These are phyloP conservation scores for Phytophthora citricola DNA, from an alignment of 352 stramenopile genomes.

Conservation along the genomic window DNA sequence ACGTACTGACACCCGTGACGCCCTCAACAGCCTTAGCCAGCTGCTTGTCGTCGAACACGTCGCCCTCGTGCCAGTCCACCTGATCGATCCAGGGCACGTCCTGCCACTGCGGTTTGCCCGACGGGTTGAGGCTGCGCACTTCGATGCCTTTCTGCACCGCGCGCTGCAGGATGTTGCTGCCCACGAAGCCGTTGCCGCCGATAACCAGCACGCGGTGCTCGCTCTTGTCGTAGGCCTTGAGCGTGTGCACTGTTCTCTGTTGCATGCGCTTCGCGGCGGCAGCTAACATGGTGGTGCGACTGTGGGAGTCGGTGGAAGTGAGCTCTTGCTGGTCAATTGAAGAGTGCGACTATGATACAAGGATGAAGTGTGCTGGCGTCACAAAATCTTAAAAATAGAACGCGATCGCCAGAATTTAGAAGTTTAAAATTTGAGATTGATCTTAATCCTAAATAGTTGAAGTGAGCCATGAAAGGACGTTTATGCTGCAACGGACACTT, in stretches of 20 bases:
- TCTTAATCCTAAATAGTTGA: too few relatives aligned
- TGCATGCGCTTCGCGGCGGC: conserved; percentile 32
- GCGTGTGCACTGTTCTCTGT: conserved; percentile 33
- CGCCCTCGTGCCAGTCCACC: conserved; percentile 89
- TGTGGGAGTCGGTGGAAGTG: background rate
- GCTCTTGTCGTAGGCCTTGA: conserved; percentile 65
- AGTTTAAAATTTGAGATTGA: background rate
- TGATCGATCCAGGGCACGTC: conserved; percentile 83
- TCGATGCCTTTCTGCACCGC: conserved; percentile 88
- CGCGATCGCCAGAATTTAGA: conserved; percentile 6
- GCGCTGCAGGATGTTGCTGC: conserved; percentile 90
- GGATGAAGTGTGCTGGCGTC: conserved; percentile 3
- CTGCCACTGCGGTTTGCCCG: conserved; percentile 82
- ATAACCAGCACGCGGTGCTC: conserved; percentile 86
- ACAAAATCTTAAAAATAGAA: conserved; percentile 8
- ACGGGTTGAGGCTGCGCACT: conserved; percentile 87
- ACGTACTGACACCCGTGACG: conserved; percentile 84
- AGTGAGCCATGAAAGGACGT: conserved; percentile 1
- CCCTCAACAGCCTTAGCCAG: conserved; percentile 73
- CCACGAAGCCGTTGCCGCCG: conserved; percentile 91
- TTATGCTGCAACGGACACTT: conserved; percentile 18
- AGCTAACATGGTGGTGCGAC: conserved; percentile 7
- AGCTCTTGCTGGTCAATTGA: conserved; percentile 28
- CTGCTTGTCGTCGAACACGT: conserved; percentile 80
- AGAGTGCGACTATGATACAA: conserved; percentile 14